phyloP scores from a whole-genome alignment of 257 asterid genomes.

The Handroanthus guayacan region DNA sequence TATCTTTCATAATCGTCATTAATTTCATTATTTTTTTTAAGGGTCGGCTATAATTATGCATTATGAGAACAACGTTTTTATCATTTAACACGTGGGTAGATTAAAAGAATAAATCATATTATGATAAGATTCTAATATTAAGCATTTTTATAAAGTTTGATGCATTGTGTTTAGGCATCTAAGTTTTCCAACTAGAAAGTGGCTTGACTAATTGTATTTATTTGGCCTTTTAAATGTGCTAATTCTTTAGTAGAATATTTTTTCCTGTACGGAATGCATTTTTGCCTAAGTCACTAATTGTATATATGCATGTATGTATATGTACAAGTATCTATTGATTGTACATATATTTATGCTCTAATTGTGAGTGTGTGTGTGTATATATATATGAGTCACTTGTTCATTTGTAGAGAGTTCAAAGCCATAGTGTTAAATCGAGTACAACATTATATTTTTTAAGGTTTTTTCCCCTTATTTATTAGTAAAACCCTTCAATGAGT shows the following conservation, averaged over 20 bases:
- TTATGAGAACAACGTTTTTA: not conserved
- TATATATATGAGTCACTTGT: not conserved
- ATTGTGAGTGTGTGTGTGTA: not conserved
- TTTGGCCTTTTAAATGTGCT: constrained; percentile 34
- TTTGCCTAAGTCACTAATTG: not conserved
- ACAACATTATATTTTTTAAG: not conserved
- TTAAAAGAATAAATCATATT: constrained; percentile 7
- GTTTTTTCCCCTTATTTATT: not conserved
- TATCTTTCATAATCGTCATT: not conserved
- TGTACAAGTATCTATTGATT: not conserved
- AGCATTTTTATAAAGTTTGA: constrained; percentile 26
- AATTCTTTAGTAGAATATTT: constrained; percentile 33
- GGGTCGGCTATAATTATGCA: constrained; percentile 35
- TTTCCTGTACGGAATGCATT: not conserved
- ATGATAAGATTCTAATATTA: constrained; percentile 35
- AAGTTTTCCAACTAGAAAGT: constrained; percentile 17
- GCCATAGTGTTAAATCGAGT: not conserved
- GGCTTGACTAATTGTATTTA: not conserved
- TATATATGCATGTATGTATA: not conserved
- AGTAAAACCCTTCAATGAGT: no score
- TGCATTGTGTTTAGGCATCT: constrained; percentile 32
- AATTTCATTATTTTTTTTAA: not conserved
- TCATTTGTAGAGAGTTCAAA: not conserved
- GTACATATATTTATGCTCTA: no score
- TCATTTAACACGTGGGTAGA: constrained; percentile 32